Evolutionary conservation across 805 yeast species (phyloP).

Genomic region (Middelhovenomyces tepae): DNA sequence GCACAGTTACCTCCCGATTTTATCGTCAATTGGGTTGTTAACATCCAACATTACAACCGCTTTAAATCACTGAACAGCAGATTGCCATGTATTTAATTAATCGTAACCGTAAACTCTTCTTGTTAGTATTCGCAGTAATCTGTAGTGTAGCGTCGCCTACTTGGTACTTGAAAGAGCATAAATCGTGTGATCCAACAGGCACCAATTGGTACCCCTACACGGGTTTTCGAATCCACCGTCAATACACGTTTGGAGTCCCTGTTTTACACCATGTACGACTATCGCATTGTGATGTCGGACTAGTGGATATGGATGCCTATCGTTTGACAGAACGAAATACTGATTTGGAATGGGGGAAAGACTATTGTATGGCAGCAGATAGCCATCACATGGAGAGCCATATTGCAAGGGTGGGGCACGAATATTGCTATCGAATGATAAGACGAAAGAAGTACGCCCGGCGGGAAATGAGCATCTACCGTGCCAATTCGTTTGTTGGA

Average conservation of each 20-base stretch:
- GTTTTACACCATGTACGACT: slow-evolving; percentile 38
- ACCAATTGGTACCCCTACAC: slow-evolving; percentile 34
- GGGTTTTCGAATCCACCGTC: slow-evolving; percentile 48
- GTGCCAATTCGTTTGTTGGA: slow-evolving; percentile 56
- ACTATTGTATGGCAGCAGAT: slow-evolving; percentile 14
- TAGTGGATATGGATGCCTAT: slow-evolving; percentile 35
- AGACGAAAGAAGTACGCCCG: slow-evolving; percentile 48
- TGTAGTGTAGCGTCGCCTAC: too few species aligned
- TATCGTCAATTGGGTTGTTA: too few species aligned
- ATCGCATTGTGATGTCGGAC: slow-evolving; percentile 46
- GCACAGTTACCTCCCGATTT: too few species aligned
- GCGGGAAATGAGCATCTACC: slow-evolving; percentile 36
- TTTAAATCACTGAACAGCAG: too few species aligned
- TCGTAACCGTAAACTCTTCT: too few species aligned
- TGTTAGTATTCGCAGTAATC: too few species aligned
- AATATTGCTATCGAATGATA: slow-evolving; percentile 48
- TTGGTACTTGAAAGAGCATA: slow-evolving; percentile 27
- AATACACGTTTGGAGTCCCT: slow-evolving; percentile 37
- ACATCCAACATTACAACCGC: too few species aligned
- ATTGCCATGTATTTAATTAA: too few species aligned
- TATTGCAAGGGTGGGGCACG: slow-evolving; percentile 15
- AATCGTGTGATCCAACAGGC: slow-evolving; percentile 30
- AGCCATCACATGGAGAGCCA: slow-evolving; percentile 15
- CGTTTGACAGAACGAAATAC: slow-evolving; percentile 28
- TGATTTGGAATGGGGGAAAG: slow-evolving; percentile 40